These are phyloP conservation scores for Lentinus tigrinus DNA, from an alignment of 768 basidiomycete genomes.

Conservation along the genomic window DNA sequence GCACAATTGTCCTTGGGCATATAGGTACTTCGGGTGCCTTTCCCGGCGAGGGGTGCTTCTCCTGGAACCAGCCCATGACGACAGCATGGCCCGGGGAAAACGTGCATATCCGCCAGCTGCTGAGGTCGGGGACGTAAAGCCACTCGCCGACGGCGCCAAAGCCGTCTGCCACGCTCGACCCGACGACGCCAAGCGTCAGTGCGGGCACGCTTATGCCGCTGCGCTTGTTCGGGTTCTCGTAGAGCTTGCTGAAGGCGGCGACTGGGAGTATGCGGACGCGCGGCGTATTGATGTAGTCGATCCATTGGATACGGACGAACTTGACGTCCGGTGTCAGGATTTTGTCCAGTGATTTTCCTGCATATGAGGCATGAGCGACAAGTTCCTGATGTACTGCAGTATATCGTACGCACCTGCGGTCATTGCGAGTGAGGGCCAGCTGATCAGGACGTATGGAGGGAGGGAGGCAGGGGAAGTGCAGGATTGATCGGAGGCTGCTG, in stretches of 20 bases:
- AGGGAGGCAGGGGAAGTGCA: too few relatives aligned
- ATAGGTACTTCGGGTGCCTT: slow-evolving; percentile 42
- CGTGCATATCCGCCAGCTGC: slow-evolving; percentile 48
- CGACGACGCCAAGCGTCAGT: slow-evolving; percentile 51
- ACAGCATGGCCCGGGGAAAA: slow-evolving; percentile 62
- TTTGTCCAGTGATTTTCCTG: too few relatives aligned
- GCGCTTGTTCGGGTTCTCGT: slow-evolving; percentile 39
- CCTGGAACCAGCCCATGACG: slow-evolving; percentile 69
- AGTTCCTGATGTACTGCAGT: too few relatives aligned
- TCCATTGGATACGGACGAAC: slow-evolving; percentile 48
- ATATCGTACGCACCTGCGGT: too few relatives aligned
- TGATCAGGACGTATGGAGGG: too few relatives aligned
- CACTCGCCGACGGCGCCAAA: slow-evolving; percentile 58
- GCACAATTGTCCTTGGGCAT: slow-evolving; percentile 60
- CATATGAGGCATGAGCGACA: too few relatives aligned
- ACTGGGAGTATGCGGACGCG: slow-evolving; percentile 62
- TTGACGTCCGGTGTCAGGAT: slow-evolving; percentile 19
- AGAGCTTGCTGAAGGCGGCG: slow-evolving; percentile 50
- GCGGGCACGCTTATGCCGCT: slow-evolving; percentile 53
- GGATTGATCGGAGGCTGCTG: too few relatives aligned
- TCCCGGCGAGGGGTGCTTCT: slow-evolving; percentile 42
- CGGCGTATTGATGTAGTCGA: slow-evolving; percentile 58
- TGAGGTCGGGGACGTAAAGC: slow-evolving; percentile 57
- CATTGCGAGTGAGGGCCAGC: too few relatives aligned
- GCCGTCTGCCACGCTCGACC: slow-evolving; percentile 44